Conservation (phyloP, 2,329 filamentous ascomycete genomes). For the Aplosporella prunicola region DNA sequence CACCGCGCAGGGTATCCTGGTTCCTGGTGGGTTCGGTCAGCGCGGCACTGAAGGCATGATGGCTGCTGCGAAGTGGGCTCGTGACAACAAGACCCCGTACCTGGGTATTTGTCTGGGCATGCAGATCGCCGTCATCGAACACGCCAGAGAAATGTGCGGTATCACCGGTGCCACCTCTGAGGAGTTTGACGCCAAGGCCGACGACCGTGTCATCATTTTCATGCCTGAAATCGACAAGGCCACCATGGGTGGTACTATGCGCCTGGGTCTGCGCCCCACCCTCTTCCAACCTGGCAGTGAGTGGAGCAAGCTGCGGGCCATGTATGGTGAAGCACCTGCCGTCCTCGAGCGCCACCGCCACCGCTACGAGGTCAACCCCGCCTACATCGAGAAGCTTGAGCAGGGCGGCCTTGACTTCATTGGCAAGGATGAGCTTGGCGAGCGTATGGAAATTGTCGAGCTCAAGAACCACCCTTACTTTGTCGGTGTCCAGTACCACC, state of each 20-base stretch:
- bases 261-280: slow-evolving; percentile 65
- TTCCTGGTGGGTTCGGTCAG: slow-evolving; percentile 71
- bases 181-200: slow-evolving; percentile 50
- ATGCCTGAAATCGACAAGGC: slow-evolving; percentile 81
- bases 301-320: slow-evolving; percentile 65
- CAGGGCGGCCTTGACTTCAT: slow-evolving; percentile 63
- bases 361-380: slow-evolving; percentile 83
- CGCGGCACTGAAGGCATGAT: slow-evolving; percentile 89
- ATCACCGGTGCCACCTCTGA: slow-evolving; percentile 48
- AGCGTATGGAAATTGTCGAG: slow-evolving; percentile 77
- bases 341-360: slow-evolving; percentile 71
- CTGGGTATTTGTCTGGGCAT: slow-evolving; percentile 87
- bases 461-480: slow-evolving; percentile 76
- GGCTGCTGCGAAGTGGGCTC: slow-evolving; percentile 73
- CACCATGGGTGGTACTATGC: slow-evolving; percentile 81
- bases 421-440: slow-evolving; percentile 68
- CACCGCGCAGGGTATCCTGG: slow-evolving; percentile 57
- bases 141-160: slow-evolving; percentile 64
- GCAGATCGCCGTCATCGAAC: slow-evolving; percentile 89
- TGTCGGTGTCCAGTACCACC: slow-evolving; percentile 80
- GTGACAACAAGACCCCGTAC: slow-evolving; percentile 70
- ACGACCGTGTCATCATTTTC: slow-evolving; percentile 68
- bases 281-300: slow-evolving; percentile 66
- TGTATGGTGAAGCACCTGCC: slow-evolving; percentile 52
- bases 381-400: slow-evolving; percentile 59